Evolutionary conservation across 2,329 filamentous ascomycete species (phyloP).

Genomic region (Trichoderma aggressivum): DNA sequence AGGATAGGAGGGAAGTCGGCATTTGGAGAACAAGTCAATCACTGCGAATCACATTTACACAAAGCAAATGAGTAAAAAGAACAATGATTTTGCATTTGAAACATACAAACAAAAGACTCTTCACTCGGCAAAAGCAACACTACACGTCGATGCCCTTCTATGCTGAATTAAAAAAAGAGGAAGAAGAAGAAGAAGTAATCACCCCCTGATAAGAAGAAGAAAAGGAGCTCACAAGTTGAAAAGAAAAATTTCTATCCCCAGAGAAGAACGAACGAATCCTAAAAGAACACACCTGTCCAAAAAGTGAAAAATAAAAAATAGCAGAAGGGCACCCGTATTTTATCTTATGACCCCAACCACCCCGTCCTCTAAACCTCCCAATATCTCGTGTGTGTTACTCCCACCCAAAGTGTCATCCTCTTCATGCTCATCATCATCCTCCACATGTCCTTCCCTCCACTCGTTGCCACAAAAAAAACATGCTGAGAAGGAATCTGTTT

Average conservation of each 20-base stretch:
- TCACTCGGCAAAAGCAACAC: slow-evolving; percentile 5
- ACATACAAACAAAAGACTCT: neutral
- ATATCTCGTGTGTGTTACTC: neutral
- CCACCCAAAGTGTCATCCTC: neutral
- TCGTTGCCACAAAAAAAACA: neutral
- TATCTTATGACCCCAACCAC: neutral
- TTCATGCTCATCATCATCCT: neutral
- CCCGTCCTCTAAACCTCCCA: neutral
- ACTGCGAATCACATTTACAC: neutral
- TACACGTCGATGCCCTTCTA: slow-evolving; percentile 8
- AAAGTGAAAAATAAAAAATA: neutral
- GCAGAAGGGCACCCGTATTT: neutral
- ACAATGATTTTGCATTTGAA: neutral
- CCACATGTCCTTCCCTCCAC: neutral
- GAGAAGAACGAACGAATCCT: neutral
- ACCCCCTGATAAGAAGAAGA: neutral
- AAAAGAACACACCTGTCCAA: neutral
- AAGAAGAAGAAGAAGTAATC: neutral
- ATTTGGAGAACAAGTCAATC: neutral
- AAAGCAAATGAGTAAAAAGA: neutral
- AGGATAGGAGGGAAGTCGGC: neutral
- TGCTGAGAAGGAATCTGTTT: slow-evolving; percentile 16
- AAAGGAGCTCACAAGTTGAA: neutral
- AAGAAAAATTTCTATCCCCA: slow-evolving; percentile 6
- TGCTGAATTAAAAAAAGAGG: slow-evolving; percentile 13